Percentiles rank a stretch among this genome's conserved stretches.
These are phyloP conservation scores for Diaporthe nobilis DNA, from an alignment of 2,329 filamentous ascomycete genomes.

Conservation along the genomic window DNA sequence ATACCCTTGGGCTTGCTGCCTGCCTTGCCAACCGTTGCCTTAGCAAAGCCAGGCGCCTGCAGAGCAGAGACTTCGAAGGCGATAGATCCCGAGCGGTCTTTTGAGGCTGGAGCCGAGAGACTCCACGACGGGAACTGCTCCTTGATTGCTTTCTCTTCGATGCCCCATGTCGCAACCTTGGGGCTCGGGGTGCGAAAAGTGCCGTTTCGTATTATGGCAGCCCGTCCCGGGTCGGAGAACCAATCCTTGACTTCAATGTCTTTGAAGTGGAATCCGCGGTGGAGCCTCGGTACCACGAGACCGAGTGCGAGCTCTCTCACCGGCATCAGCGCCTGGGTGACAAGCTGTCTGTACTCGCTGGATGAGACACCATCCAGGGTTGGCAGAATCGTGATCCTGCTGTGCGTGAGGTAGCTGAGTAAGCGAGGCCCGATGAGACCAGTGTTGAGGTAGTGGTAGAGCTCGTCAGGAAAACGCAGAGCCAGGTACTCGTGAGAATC, in stretches of 20 bases:
- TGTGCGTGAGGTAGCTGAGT: slow-evolving; percentile 85
- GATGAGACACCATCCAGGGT: slow-evolving; percentile 88
- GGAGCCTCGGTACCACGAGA: slow-evolving; percentile 82
- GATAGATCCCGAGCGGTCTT: slow-evolving; percentile 61
- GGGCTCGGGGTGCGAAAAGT: slow-evolving; percentile 62
- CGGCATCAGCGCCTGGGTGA: slow-evolving; percentile 80
- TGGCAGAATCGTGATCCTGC: slow-evolving; percentile 83
- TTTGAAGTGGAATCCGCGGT: slow-evolving; percentile 87
- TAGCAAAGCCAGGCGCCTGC: slow-evolving; percentile 77
- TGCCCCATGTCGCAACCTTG: slow-evolving; percentile 76
- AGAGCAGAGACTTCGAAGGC: slow-evolving; percentile 77
- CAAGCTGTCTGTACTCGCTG: slow-evolving; percentile 83
- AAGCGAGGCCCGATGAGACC: slow-evolving; percentile 85
- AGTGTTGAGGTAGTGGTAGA: slow-evolving; percentile 90
- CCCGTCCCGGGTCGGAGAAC: slow-evolving; percentile 79
- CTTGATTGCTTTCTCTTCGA: slow-evolving; percentile 71
- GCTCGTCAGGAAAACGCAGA: slow-evolving; percentile 88
- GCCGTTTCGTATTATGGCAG: slow-evolving; percentile 72
- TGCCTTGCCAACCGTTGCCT: slow-evolving; percentile 73
- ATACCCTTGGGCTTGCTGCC: slow-evolving; percentile 70
- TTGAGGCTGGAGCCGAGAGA: slow-evolving; percentile 37
- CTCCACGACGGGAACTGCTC: slow-evolving; percentile 57
- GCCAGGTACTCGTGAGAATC: slow-evolving; percentile 93
- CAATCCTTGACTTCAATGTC: slow-evolving; percentile 84
- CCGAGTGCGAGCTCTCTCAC: slow-evolving; percentile 83